Conservation (phyloP, 306 rosid species). For the Oxytropis ochrocephala region DNA sequence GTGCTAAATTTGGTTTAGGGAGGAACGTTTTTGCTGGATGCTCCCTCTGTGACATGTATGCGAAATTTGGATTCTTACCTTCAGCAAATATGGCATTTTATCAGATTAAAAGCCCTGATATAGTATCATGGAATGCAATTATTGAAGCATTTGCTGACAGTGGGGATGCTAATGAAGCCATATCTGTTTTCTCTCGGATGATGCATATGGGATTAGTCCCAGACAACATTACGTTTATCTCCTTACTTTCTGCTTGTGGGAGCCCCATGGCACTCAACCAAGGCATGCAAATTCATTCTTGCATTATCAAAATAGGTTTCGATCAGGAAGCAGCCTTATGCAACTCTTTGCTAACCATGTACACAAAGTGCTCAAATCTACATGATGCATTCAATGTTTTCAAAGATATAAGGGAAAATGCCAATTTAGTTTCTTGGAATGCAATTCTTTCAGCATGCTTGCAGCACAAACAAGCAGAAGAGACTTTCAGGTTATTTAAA, state of each 20-base stretch:
- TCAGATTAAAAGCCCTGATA: slow-evolving; percentile 55
- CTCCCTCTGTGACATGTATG: slow-evolving; percentile 79
- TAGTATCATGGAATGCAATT: slow-evolving; percentile 75
- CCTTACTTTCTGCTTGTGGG: slow-evolving; percentile 52
- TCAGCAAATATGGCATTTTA: slow-evolving; percentile 46
- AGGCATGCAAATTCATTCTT: slow-evolving; percentile 70
- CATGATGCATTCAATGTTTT: slow-evolving; percentile 47
- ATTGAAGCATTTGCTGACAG: slow-evolving; percentile 51
- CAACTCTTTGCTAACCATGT: slow-evolving; percentile 62
- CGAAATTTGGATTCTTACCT: slow-evolving; percentile 47
- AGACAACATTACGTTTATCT: slow-evolving; percentile 50
- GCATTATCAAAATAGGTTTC: slow-evolving; percentile 39
- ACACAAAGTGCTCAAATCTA: slow-evolving; percentile 60
- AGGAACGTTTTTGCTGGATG: slow-evolving; percentile 61
- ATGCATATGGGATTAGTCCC: slow-evolving; percentile 41
- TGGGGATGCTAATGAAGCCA: slow-evolving; percentile 44
- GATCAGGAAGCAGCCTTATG: slow-evolving; percentile 35
- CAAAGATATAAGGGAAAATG: slow-evolving; percentile 26
- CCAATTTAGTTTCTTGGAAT: slow-evolving; percentile 71
- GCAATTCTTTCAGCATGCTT: slow-evolving; percentile 58
- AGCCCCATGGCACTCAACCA: slow-evolving; percentile 43
- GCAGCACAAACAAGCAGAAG: slow-evolving; percentile 54
- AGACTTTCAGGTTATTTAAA: slow-evolving; percentile 45
- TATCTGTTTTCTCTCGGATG: slow-evolving; percentile 46
- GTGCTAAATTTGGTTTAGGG: slow-evolving; percentile 58